phyloP scores from a whole-genome alignment of 1,284 basidiomycete genomes.

The Anthracocystis walkeri region DNA sequence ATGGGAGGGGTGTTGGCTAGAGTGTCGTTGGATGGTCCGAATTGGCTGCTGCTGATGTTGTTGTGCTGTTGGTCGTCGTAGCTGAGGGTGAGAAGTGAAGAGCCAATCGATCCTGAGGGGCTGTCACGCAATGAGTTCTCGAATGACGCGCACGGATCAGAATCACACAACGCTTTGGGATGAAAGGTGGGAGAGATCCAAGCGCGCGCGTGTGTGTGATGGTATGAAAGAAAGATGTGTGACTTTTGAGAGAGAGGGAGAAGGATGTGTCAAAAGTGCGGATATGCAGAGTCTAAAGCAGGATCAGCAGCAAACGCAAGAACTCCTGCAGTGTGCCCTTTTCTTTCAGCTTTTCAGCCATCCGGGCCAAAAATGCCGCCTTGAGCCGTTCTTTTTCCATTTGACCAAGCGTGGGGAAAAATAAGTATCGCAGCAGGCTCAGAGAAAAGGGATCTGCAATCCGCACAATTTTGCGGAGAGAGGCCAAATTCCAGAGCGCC shows the following conservation, averaged over 20 bases:
- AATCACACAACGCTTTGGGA: not conserved
- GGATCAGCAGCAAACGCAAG: no score
- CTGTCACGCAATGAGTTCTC: no score
- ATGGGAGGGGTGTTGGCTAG: not conserved
- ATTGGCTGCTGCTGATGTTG: not conserved
- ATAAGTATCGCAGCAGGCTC: no score
- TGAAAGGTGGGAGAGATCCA: not conserved
- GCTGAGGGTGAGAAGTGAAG: not conserved
- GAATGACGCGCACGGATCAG: no score
- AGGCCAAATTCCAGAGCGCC: not conserved
- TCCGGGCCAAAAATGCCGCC: no score
- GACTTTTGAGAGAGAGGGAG: not conserved
- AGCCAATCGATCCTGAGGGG: no score
- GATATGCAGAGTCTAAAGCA: not conserved
- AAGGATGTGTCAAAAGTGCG: not conserved
- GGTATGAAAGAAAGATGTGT: not conserved
- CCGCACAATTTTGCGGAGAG: not conserved
- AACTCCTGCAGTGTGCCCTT: no score
- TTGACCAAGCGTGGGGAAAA: no score
- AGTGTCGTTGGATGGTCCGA: not conserved
- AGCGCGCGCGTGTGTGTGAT: constrained; percentile 2
- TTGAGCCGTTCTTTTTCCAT: no score
- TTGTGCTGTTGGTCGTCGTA: not conserved
- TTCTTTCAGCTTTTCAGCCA: no score
- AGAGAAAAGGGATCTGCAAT: not conserved